phyloP scores from a whole-genome alignment of 768 basidiomycete genomes.

The Mycena chlorophos region DNA sequence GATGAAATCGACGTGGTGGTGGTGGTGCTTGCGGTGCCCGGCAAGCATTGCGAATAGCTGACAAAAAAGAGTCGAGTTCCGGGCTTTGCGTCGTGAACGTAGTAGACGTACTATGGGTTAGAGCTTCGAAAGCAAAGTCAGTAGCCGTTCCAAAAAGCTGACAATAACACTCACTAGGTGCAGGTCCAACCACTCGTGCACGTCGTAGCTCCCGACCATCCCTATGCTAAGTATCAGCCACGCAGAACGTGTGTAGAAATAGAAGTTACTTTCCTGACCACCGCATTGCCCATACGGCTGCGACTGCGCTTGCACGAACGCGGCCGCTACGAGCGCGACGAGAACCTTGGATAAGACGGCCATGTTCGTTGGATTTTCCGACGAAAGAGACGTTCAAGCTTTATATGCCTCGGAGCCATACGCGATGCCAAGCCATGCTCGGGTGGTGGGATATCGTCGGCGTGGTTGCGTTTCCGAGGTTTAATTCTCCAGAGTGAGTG shows the following conservation, averaged over 20 bases:
- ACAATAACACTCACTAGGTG: conserved; percentile 17
- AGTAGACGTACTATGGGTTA: conserved; percentile 14
- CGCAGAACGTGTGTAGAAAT: conserved; percentile 7
- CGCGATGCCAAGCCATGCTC: too few relatives aligned
- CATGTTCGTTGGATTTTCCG: conserved; percentile 17
- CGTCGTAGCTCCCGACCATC: conserved; percentile 20
- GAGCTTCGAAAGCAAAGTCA: conserved; percentile 16
- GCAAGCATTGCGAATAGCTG: conserved; percentile 25
- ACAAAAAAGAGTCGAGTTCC: conserved; percentile 4
- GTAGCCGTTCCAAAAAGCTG: not conserved
- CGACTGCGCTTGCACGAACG: conserved; percentile 19
- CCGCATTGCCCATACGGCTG: conserved; percentile 19
- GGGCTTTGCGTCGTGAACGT: conserved; percentile 6
- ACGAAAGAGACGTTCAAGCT: conserved; percentile 9
- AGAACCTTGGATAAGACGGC: conserved; percentile 21
- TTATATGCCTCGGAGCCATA: conserved; percentile 17
- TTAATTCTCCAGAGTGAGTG: too few relatives aligned
- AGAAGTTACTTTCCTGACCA: conserved; percentile 16
- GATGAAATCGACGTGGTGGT: conserved; percentile 16
- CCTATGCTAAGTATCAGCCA: too few relatives aligned
- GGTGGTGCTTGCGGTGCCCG: conserved; percentile 8
- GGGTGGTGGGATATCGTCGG: too few relatives aligned
- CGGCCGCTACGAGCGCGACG: conserved; percentile 23
- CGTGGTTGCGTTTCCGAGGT: too few relatives aligned
- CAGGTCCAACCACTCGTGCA: conserved; percentile 23